These are phyloP conservation scores for Coccomyxa sp. DNA, from an alignment of 139 green algal species.

Conservation along the genomic window DNA sequence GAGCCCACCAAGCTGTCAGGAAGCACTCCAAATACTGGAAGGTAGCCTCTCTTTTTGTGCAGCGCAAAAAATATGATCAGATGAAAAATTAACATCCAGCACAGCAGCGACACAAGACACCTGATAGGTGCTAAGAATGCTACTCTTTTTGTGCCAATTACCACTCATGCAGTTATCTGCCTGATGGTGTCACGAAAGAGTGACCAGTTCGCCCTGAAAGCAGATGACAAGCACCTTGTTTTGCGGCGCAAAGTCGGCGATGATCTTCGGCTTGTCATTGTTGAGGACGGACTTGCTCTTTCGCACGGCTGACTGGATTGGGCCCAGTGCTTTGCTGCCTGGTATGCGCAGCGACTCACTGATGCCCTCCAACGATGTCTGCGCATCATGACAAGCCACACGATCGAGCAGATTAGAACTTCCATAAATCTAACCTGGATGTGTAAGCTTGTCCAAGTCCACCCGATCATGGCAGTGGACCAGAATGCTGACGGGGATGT, in stretches of 20 bases:
- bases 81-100: no score
- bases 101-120: no score
- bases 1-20: no score
- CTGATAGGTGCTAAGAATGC: no score
- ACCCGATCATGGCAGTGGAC: not conserved
- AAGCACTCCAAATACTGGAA: not conserved
- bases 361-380: slow-evolving; percentile 83
- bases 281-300: slow-evolving; percentile 35
- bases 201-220: no score
- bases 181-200: no score
- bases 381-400: slow-evolving; percentile 1
- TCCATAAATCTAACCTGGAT: not conserved
- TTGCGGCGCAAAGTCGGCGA: slow-evolving; percentile 62
- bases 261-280: slow-evolving; percentile 50
- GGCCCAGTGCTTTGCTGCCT: slow-evolving; percentile 76
- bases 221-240: slow-evolving; percentile 48
- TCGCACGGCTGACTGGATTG: slow-evolving; percentile 24
- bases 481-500: no score
- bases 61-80: no score
- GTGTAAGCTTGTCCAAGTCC: not conserved
- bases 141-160: no score
- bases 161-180: no score
- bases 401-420: not conserved
- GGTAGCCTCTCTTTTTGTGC: not conserved
- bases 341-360: slow-evolving; percentile 80